phyloP scores from a whole-genome alignment of 257 asterid genomes.

The Voacanga thouarsii region DNA sequence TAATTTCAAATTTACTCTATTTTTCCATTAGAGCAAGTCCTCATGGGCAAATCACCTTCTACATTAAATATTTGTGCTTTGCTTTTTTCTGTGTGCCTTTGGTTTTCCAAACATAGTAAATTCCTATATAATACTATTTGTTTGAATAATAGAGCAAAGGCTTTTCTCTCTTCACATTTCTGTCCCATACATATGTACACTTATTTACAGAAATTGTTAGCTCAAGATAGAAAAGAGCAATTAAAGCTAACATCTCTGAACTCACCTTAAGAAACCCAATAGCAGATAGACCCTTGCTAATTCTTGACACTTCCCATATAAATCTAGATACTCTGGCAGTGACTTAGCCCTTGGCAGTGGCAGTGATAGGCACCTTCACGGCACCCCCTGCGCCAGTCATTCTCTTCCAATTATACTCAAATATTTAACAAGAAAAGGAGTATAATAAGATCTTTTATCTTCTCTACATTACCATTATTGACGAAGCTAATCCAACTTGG shows the following conservation, averaged over 20 bases:
- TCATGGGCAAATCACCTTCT: too few relatives aligned
- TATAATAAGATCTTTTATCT: background rate
- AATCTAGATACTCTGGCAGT: conserved; percentile 85
- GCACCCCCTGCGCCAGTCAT: conserved; percentile 42
- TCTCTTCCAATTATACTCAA: conserved; percentile 5
- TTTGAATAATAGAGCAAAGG: background rate
- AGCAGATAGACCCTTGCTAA: conserved; percentile 67
- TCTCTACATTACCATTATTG: conserved; percentile 13
- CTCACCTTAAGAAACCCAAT: conserved; percentile 70
- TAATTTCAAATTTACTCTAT: background rate
- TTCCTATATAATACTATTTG: background rate
- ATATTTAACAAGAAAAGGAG: conserved; percentile 2
- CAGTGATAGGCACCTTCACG: conserved; percentile 48
- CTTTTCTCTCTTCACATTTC: background rate
- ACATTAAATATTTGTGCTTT: background rate
- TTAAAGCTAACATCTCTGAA: background rate
- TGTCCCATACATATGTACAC: background rate
- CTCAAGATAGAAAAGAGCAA: background rate
- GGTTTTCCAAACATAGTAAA: conserved; percentile 2
- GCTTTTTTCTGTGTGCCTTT: background rate
- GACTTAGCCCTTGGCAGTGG: conserved; percentile 90
- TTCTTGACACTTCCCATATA: conserved; percentile 83
- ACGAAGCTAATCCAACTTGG: too few relatives aligned
- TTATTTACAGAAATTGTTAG: background rate
- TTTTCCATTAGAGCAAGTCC: background rate